Percentiles rank a stretch among this genome's conserved stretches.
Conservation (phyloP, 495 filamentous ascomycete genomes). For the Daldinia vernicosa region DNA sequence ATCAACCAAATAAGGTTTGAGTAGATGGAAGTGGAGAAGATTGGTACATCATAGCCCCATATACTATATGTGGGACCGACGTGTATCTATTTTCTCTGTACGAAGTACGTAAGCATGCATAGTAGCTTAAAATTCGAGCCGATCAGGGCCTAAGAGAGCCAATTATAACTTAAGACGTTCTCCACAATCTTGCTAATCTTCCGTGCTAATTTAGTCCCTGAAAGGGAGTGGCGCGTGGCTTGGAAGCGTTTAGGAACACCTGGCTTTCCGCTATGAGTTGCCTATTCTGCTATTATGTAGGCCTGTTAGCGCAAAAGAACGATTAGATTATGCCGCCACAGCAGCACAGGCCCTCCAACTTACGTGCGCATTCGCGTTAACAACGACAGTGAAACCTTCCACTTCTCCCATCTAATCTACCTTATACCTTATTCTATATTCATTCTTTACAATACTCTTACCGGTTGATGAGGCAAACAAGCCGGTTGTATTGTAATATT, state of each 20-base stretch:
- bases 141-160: slow-evolving; percentile 4
- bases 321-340: slow-evolving; percentile 32
- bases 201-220: slow-evolving; percentile 4
- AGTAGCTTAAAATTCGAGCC: no score
- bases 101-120: no score
- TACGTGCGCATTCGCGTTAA: slow-evolving; percentile 4
- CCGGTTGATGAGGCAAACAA: slow-evolving; percentile 9
- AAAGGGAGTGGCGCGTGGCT: slow-evolving; percentile 26
- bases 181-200: slow-evolving; percentile 15
- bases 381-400: background rate
- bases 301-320: slow-evolving; percentile 8
- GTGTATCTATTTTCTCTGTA: no score
- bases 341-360: slow-evolving; percentile 6
- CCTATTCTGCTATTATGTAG: no score
- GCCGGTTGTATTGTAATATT: slow-evolving; percentile 15
- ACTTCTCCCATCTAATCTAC: slow-evolving; percentile 7
- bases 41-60: no score
- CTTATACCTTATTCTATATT: no score
- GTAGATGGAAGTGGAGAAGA: no score
- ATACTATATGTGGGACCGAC: no score
- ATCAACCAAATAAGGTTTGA: no score
- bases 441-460: background rate
- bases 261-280: slow-evolving; percentile 32
- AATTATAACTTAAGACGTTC: slow-evolving; percentile 23
- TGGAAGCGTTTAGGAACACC: slow-evolving; percentile 36